A percentile compares a stretch with the other conserved stretches of the same genome.
phyloP scores from a whole-genome alignment of 2,329 filamentous ascomycete species.

The Fusarium brevicatenulatum region DNA sequence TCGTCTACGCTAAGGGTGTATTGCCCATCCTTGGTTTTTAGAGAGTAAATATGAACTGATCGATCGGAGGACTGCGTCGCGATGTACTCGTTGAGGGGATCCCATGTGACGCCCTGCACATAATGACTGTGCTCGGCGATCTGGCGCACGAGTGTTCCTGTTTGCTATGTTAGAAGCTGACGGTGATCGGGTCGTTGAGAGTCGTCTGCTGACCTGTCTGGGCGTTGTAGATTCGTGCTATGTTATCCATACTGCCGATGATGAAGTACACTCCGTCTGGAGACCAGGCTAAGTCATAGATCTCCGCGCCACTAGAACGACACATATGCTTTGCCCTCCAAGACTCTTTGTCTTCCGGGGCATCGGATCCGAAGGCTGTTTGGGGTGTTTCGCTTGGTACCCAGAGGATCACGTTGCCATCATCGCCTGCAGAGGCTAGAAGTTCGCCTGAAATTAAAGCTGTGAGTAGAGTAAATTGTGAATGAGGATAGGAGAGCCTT shows the following conservation, averaged over 20 bases:
- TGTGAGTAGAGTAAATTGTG: constrained; percentile 23
- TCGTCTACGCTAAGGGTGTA: constrained; percentile 78
- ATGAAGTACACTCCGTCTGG: constrained; percentile 98
- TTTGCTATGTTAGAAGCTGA: constrained; percentile 8
- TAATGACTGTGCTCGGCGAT: constrained; percentile 98
- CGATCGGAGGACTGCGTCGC: constrained; percentile 98
- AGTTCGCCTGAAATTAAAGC: constrained; percentile 74
- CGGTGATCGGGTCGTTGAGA: neutral
- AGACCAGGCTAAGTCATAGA: constrained; percentile 98
- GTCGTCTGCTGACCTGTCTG: constrained; percentile 74
- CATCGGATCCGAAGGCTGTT: constrained; percentile 81
- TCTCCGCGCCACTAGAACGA: constrained; percentile 91
- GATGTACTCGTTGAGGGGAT: constrained; percentile 97
- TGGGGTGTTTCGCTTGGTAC: constrained; percentile 83
- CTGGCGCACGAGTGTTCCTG: constrained; percentile 78
- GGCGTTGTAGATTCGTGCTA: constrained; percentile 95
- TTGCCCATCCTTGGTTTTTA: constrained; percentile 96
- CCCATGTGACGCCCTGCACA: constrained; percentile 98
- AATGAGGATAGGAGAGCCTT: constrained; percentile 42
- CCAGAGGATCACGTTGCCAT: constrained; percentile 97
- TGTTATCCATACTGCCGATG: constrained; percentile 99
- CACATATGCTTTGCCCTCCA: constrained; percentile 99
- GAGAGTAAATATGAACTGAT: constrained; percentile 95
- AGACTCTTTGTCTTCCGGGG: constrained; percentile 91
- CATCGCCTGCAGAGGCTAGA: constrained; percentile 93